Base-by-base conservation (phyloP, 1,284 basidiomycete genomes). In the Sphagnurus paluster region DNA sequence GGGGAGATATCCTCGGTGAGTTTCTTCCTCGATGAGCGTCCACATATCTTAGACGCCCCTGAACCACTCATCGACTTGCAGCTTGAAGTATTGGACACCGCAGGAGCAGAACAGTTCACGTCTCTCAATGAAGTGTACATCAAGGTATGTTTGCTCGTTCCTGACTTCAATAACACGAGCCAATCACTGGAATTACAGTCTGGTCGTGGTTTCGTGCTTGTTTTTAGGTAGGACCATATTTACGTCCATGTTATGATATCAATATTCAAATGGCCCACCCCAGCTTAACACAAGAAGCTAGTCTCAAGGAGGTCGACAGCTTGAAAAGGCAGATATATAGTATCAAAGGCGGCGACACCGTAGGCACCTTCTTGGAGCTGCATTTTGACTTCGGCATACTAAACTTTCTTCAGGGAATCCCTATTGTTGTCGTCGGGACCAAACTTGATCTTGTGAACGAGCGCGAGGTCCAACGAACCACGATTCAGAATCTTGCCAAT, bases 81-180 rank as follows among this genome's bases (percentile, higher is more conserved):
- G 84, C 79, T 93, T 46, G 90, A 95, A 61, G 84, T 95, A 29
- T 67, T 93, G 45, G 93, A 95, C 63, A 95, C 93, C 10, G 93
- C 93, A 14, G 92, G 93, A 9, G 84, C 86, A n/a, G 90, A 90
- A 60, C 92, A 91, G 62, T 91, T 91, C 61, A 87, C 74, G 10
- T 82, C 84, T 16, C 68, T 90, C 45, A 89, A 87, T 55, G 89
- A 91, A 64, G 72, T 84, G 7, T 90, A 89, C 60, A 87, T 90
- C 61, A 84, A 84, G 75, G 87, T 86, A 54, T 39, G 38, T 39
- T 35, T 24, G 3, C 20, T n/a, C 25, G 17, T 19, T 34, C 32
- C 19, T 30, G 16, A 6, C 39, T 17, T 36, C n/a, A 16, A 46
- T 36, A 24, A 21, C 11, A 19, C 10, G 19, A 29, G 20, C 36